A percentile compares a stretch with the other conserved stretches of the same genome.
These are phyloP conservation scores for Begonia loranthoides DNA, from an alignment of 306 rosid genomes.

Conservation along the genomic window DNA sequence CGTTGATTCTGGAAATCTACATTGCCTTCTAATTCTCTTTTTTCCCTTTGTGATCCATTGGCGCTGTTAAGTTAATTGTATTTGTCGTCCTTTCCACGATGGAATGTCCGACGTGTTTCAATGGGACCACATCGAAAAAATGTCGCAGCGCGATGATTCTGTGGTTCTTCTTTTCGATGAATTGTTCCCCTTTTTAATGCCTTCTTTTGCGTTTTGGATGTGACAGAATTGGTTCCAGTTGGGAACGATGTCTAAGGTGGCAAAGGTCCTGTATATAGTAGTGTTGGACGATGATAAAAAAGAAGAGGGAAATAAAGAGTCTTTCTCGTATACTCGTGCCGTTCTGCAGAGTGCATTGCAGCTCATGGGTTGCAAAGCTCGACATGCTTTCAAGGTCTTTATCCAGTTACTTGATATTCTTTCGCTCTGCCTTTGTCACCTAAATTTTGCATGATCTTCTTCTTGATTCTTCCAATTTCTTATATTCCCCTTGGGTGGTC, in stretches of 20 bases:
- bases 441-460: too few species aligned
- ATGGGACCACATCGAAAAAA: slow-evolving; percentile 2
- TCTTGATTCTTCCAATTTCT: too few species aligned
- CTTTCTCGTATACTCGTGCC: slow-evolving; percentile 67
- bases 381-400: slow-evolving; percentile 84
- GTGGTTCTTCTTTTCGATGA: background rate
- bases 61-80: too few species aligned
- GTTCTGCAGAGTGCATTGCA: slow-evolving; percentile 77
- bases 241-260: slow-evolving; percentile 30
- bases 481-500: too few species aligned
- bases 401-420: background rate
- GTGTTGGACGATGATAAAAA: slow-evolving; percentile 48
- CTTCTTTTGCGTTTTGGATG: background rate
- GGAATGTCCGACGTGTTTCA: background rate
- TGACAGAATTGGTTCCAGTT: background rate
- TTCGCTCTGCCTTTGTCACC: background rate
- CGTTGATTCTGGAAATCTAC: slow-evolving; percentile 3
- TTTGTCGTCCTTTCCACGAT: background rate
- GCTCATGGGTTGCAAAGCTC: slow-evolving; percentile 88
- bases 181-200: background rate
- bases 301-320: slow-evolving; percentile 35
- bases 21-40: slow-evolving; percentile 6
- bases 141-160: slow-evolving; percentile 5
- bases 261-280: slow-evolving; percentile 44
- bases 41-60: background rate